Evolutionary conservation across 176 grass and related monocot genomes (phyloP).

Genomic region (Puccinellia tenuiflora): DNA sequence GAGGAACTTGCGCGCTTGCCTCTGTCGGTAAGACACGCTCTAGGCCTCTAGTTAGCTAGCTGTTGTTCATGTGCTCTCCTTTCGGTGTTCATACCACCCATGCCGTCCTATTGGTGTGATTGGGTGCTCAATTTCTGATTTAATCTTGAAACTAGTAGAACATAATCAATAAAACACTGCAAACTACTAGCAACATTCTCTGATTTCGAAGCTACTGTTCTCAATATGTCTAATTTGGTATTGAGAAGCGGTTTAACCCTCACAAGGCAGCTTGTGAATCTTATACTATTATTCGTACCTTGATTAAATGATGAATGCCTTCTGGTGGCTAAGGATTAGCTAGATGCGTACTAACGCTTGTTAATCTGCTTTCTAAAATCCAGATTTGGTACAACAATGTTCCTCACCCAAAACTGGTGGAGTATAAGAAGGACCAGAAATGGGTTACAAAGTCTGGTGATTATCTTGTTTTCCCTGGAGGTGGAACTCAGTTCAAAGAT

Average conservation of each 20-base stretch:
- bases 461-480: conserved; percentile 85
- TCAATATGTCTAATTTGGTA: background rate
- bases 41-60: background rate
- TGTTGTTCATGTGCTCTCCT: background rate
- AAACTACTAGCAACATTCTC: background rate
- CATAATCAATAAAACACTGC: background rate
- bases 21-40: conserved; percentile 28
- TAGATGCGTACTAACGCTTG: background rate
- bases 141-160: background rate
- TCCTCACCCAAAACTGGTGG: conserved; percentile 82
- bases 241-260: background rate
- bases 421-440: conserved; percentile 95
- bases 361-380: conserved; percentile 20
- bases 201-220: conserved; percentile 4
- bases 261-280: background rate
- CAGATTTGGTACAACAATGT: conserved; percentile 98
- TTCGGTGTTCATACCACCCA: background rate
- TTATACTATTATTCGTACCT: background rate
- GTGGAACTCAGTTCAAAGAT: conserved; percentile 92
- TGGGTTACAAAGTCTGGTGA: conserved; percentile 72
- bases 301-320: background rate
- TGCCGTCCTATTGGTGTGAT: background rate
- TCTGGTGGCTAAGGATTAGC: background rate
- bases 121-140: background rate
- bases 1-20: conserved; percentile 48